Base-by-base conservation (phyloP, 1,139 yeast genomes). In the Protomyces inouyei region DNA sequence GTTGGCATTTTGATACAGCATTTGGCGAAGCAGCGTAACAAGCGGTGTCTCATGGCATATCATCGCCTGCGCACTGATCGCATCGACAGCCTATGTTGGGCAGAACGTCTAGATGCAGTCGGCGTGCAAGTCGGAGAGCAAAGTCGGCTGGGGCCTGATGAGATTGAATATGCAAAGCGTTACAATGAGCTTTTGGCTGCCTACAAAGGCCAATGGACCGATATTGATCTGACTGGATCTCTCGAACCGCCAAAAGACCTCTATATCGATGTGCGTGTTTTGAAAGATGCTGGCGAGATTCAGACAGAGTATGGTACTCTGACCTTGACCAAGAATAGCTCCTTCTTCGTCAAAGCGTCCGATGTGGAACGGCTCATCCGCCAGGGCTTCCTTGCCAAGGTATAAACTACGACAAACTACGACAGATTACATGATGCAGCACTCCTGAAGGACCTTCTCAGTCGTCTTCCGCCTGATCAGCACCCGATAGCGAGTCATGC, bases 281-380 rank as follows among this genome's bases (percentile, higher is more conserved):
- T 93, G 64, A 88, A 88, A 71, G 96, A 93, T 72, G 98, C 97
- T 0, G 98, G 98, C 1, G 98, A 93, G 73, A 91, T 93, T 51
- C 97, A 92, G 73, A 93, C 98, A 0, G 98, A 93, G 74, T 93
- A 93, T 71, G 98, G 98, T 73, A 96, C 91, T 6, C 91, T 93
- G 77, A 92, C 92, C 71, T 77, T 93, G 70, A 90, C 95, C n/a
- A 93, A 92, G 72, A 95, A 93, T 74, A 88, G 96, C 3, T 98
- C 93, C 73, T 92, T 93, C 73, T 93, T 88, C 73, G 97, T 92
- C 28, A 80, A 98, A 63, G 93, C 90, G 71, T 85, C 95, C 0
- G 98, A 93, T 72, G 98, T 93, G 10, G 97, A 92, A 72, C 78
- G 98, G 65, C 79, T 93, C 69, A 89, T 95, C 53, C 97, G 91